phyloP scores from a whole-genome alignment of 768 basidiomycete species.

The Panellus pusillus region DNA sequence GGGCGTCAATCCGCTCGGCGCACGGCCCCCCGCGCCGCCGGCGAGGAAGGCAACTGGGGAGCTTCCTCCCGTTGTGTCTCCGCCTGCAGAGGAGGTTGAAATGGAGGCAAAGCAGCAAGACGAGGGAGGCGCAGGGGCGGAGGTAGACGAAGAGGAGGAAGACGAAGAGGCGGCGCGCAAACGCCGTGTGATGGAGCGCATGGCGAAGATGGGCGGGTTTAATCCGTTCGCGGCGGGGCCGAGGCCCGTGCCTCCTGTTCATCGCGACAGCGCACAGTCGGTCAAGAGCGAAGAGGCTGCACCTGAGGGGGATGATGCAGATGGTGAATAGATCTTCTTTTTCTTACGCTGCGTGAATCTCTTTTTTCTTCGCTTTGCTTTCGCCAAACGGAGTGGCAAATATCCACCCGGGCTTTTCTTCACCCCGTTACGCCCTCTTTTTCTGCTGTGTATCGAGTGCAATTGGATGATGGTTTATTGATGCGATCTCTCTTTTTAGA shows the following conservation, averaged over 20 bases:
- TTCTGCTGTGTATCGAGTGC: neutral
- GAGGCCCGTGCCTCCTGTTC: slow-evolving; percentile 10
- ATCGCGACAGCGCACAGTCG: slow-evolving; percentile 14
- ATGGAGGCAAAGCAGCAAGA: slow-evolving; percentile 2
- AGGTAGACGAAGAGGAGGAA: slow-evolving; percentile 11
- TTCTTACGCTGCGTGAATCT: neutral
- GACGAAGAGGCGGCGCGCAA: slow-evolving; percentile 55
- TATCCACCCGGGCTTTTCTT: neutral
- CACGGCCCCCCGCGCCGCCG: slow-evolving; percentile 28
- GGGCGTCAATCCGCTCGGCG: slow-evolving; percentile 58
- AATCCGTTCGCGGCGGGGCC: slow-evolving; percentile 50
- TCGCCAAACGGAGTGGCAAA: neutral
- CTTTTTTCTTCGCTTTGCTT: neutral
- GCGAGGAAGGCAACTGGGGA: slow-evolving; percentile 20
- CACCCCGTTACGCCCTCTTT: neutral
- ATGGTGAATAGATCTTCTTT: slow-evolving; percentile 43
- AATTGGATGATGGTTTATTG: slow-evolving; percentile 12
- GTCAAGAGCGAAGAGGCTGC: slow-evolving; percentile 18
- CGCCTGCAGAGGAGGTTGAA: slow-evolving; percentile 13
- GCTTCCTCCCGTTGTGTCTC: too few species aligned
- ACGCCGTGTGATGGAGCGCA: slow-evolving; percentile 56
- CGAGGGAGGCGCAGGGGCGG: neutral
- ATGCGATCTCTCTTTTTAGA: slow-evolving; percentile 13
- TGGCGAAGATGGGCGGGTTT: slow-evolving; percentile 54
- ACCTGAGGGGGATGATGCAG: slow-evolving; percentile 26